Evolutionary conservation across 2,329 filamentous ascomycete species (phyloP).

Genomic region (Botrytis pseudocinerea): DNA sequence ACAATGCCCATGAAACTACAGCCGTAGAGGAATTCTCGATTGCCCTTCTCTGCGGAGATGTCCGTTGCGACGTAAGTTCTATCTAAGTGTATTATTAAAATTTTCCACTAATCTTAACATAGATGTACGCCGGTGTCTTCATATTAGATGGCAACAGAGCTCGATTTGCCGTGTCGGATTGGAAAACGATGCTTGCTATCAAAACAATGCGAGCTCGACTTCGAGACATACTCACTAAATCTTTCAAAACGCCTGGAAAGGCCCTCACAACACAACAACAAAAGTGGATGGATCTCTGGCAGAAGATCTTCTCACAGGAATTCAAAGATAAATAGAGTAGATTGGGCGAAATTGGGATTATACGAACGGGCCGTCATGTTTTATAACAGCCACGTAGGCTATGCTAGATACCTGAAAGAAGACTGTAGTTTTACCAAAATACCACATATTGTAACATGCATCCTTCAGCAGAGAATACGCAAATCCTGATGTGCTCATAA

Average conservation of each 20-base stretch:
- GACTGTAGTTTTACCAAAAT: neutral
- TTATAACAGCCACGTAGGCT: neutral
- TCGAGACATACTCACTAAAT: slow-evolving; percentile 70
- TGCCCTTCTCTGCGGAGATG: slow-evolving; percentile 82
- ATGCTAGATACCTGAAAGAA: slow-evolving; percentile 6
- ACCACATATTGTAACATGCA: neutral
- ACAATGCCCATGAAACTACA: slow-evolving; percentile 88
- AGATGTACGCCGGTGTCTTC: slow-evolving; percentile 86
- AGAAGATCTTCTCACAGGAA: slow-evolving; percentile 60
- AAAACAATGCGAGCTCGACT: slow-evolving; percentile 75
- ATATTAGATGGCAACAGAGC: slow-evolving; percentile 85
- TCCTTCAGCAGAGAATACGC: neutral
- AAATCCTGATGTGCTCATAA: neutral
- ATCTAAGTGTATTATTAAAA: slow-evolving; percentile 15
- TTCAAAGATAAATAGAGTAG: slow-evolving; percentile 35
- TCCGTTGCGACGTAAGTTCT: slow-evolving; percentile 72
- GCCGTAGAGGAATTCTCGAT: slow-evolving; percentile 80
- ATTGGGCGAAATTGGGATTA: neutral
- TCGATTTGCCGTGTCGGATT: slow-evolving; percentile 79
- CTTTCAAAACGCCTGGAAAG: slow-evolving; percentile 68
- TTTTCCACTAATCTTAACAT: slow-evolving; percentile 25
- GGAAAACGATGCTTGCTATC: slow-evolving; percentile 88
- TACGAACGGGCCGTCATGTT: slow-evolving; percentile 1
- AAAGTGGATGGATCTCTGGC: slow-evolving; percentile 74
- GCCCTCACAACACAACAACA: slow-evolving; percentile 65